Base-by-base conservation (phyloP, 208 protist genomes). In the Leishmania aethiopica region DNA sequence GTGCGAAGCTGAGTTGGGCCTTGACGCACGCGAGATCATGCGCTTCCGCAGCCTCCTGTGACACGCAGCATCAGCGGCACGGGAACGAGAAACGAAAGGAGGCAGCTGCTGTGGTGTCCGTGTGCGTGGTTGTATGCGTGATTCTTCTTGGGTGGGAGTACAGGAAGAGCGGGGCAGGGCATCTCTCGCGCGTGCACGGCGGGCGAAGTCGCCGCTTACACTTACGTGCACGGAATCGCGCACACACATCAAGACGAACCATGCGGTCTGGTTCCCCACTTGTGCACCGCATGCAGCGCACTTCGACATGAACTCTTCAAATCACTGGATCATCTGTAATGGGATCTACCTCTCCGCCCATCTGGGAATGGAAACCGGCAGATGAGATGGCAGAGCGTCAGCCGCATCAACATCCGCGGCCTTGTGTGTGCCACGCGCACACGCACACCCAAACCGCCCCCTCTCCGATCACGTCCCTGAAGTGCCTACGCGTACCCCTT, bases 11-110 rank as follows among this genome's bases (percentile, higher is more conserved):
- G 82, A 91, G 49, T 77, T 94, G n/a, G 92, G 91, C 4, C 75
- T 96, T 19, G 88, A 93, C 79, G 73, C 91, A 32, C 91, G 84
- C 57, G 92, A 92, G n/a, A 78, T 90, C 22, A 89, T 93, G 81
- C 86, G 89, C 51, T 83, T 96, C 40, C 90, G 92, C 47, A 95
- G 84, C 83, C 81, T 95, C 22, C 19, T 78, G n/a, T 77, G 53
- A 77, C 51, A 77, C 25, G 40, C 25, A n/a, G 6, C 25, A 32
- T 32, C 35, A 4, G 5, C 10, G 0, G 25, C 3, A 71, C 40
- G 19, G 19, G 66, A 19, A 11, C 15, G 35, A 25, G 10, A 49
- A 49, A 13, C 8, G n/a, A 62, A 19, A 62, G 1, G 51, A 45
- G 32, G 15, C 2, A 42, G n/a, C 13, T 67, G 11, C 60, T 19